These are phyloP conservation scores for Linnemannia elongata DNA, from an alignment of 192 early-diverging fungal genomes.

Conservation along the genomic window DNA sequence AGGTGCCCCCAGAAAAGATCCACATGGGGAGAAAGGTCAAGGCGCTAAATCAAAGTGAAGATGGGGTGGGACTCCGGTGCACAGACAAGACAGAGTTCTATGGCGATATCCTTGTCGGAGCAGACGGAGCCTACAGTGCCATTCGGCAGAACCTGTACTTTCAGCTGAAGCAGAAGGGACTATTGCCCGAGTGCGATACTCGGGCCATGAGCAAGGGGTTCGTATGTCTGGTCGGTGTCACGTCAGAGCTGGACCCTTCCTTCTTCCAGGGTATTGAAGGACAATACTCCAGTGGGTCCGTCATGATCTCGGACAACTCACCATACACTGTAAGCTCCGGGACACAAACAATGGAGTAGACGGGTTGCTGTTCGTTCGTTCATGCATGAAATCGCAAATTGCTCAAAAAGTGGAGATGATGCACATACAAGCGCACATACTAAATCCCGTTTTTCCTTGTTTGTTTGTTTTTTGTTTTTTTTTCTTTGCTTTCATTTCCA, in stretches of 20 bases:
- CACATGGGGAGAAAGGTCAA: slow-evolving; percentile 18
- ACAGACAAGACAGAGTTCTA: slow-evolving; percentile 18
- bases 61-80: slow-evolving; percentile 22
- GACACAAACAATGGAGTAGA: too few species aligned
- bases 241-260: background rate
- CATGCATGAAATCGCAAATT: background rate
- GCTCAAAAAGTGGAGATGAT: background rate
- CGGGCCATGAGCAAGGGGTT: background rate
- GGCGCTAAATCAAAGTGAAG: slow-evolving; percentile 6
- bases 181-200: slow-evolving; percentile 4
- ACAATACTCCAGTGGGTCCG: background rate
- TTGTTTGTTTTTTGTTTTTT: background rate
- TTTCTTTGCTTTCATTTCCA: background rate
- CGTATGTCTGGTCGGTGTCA: slow-evolving; percentile 12
- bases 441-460: background rate
- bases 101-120: slow-evolving; percentile 43
- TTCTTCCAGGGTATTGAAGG: background rate
- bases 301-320: background rate
- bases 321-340: slow-evolving; percentile 9
- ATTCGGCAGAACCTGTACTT: slow-evolving; percentile 29
- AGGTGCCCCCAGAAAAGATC: slow-evolving; percentile 21
- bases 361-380: background rate
- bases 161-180: background rate
- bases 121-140: slow-evolving; percentile 22
- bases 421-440: background rate